Conservation (phyloP, 1,139 yeast genomes). For the Cylindricascospora bacillispora region DNA sequence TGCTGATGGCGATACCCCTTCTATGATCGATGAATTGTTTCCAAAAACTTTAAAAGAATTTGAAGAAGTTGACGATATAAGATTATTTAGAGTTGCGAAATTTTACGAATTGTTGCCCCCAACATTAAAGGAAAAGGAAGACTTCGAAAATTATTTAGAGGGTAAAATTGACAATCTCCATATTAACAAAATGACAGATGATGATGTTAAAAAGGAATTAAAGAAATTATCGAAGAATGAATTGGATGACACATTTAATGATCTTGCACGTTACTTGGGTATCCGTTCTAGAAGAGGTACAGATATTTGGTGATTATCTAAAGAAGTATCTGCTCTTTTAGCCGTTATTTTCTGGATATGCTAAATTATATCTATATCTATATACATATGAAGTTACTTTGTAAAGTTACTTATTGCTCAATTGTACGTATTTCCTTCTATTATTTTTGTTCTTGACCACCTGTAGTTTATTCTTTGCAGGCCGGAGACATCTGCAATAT, state of each 20-base stretch:
- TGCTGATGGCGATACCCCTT: slow-evolving; percentile 62
- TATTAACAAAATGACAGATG: slow-evolving; percentile 17
- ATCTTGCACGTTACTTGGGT: slow-evolving; percentile 60
- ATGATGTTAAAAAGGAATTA: slow-evolving; percentile 21
- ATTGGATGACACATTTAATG: slow-evolving; percentile 43
- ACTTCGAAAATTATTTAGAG: slow-evolving; percentile 34
- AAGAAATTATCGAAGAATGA: slow-evolving; percentile 32
- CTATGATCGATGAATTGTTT: slow-evolving; percentile 30
- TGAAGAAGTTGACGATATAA: slow-evolving; percentile 31
- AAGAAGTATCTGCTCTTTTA: too few species aligned
- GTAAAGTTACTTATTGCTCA: too few species aligned
- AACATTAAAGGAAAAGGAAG: slow-evolving; percentile 35
- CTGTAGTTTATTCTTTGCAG: too few species aligned
- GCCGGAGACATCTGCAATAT: too few species aligned
- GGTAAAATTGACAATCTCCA: slow-evolving; percentile 31
- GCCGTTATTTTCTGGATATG: too few species aligned
- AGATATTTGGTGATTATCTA: slow-evolving; percentile 45
- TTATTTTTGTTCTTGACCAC: too few species aligned
- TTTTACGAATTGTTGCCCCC: slow-evolving; percentile 60
- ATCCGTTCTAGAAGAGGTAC: slow-evolving; percentile 40
- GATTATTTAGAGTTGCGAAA: slow-evolving; percentile 42
- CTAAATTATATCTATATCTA: too few species aligned
- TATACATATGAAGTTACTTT: too few species aligned
- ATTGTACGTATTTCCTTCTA: too few species aligned
- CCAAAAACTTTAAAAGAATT: slow-evolving; percentile 53